Base-by-base conservation (phyloP, 1,284 basidiomycete genomes). In the Apiotrichum siamense region DNA sequence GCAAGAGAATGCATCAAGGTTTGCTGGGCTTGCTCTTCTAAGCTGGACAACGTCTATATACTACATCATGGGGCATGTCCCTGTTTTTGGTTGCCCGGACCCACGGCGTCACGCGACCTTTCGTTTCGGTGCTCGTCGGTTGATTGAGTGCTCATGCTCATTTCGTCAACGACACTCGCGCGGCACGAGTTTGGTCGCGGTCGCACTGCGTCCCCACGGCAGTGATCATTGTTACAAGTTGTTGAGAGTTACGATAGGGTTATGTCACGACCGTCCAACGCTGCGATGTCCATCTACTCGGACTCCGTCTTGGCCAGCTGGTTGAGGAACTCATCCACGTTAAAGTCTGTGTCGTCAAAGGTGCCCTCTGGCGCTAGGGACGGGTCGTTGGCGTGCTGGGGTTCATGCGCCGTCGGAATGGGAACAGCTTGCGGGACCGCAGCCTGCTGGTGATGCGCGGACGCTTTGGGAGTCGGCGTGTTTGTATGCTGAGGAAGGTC, bases 281-380 rank as follows among this genome's bases (percentile, higher is more conserved):
- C n/a, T n/a, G n/a, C n/a, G n/a, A n/a, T 35, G 7, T 35, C 33
- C 10, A n/a, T 35, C 17, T 11, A 12, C 33, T 35, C 7, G 12
- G 33, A n/a, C 33, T 35, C 33, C 17, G 13, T n/a, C 53, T 64
- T 62, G 10, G 55, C 58, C 36, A 70, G 47, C 45, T 62, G 56
- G 42, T 66, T 59, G 44, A 72, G 52, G 42, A 72, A 66, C 46
- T 72, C 65, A 51, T 72, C 66, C 13, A 72, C 67, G 38, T 72
- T 62, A 52, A 72, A 72, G 37, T 67, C 64, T n/a, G 51, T 24
- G 44, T 62, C 59, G 53, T 54, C 49, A 36, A 49, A 57, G 25
- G 48, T 42, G n/a, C 47, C 50, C 32, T 57, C 50, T 0, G 50
- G 37, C 11, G 45, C 42, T 9, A 51, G 46, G 23, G 44, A 38